Evolutionary conservation across 345 rosid species (phyloP).

Genomic region (Ricinus communis): DNA sequence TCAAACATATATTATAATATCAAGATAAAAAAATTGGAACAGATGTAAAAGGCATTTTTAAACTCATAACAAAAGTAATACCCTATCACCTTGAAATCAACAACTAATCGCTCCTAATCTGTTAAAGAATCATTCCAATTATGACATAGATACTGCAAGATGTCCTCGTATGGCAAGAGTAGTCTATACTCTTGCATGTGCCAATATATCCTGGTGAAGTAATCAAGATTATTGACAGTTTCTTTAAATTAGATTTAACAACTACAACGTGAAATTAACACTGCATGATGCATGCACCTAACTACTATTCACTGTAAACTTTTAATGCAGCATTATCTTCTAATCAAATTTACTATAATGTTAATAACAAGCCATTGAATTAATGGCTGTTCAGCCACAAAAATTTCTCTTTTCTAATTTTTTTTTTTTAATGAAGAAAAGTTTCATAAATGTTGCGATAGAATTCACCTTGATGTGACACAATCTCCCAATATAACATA

Average conservation of each 20-base stretch:
- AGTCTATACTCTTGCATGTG: neutral
- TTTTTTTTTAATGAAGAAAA: neutral
- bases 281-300: neutral
- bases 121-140: neutral
- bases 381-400: neutral
- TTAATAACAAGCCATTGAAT: neutral
- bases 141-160: neutral
- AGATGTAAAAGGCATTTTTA: neutral
- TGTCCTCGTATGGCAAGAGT: neutral
- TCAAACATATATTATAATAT: neutral
- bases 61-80: neutral
- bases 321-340: neutral
- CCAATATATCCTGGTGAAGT: neutral
- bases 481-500: constrained; percentile 97
- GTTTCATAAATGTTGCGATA: neutral
- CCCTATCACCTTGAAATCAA: no score
- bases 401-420: neutral
- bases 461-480: constrained; percentile 83
- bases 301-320: neutral
- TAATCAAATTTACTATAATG: neutral
- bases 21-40: neutral
- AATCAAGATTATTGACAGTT: neutral
- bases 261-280: neutral
- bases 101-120: neutral
- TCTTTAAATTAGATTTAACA: neutral